Percentiles rank a stretch among this genome's conserved stretches.
phyloP scores from a whole-genome alignment of 2,329 filamentous ascomycete species.

The Lasiodiplodia gonubiensis region DNA sequence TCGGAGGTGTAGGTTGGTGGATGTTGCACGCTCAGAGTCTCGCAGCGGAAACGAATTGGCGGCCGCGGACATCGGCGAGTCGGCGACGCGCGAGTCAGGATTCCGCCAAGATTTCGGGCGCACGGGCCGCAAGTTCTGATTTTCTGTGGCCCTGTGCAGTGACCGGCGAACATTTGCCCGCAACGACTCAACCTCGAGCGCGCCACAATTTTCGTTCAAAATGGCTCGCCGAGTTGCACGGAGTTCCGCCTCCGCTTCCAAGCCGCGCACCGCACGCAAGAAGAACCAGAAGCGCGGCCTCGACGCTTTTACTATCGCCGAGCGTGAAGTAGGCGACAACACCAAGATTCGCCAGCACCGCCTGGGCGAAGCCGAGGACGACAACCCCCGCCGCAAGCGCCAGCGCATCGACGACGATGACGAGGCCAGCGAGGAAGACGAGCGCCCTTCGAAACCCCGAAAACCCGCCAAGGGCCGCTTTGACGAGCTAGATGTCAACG shows the following conservation, averaged over 20 bases:
- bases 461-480: constrained; percentile 36
- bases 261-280: constrained; percentile 42
- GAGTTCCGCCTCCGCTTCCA: constrained; percentile 40
- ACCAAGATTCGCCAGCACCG: constrained; percentile 62
- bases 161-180: neutral
- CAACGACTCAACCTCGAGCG: neutral
- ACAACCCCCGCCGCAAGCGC: constrained; percentile 48
- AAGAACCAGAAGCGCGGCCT: constrained; percentile 61
- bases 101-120: constrained; percentile 5
- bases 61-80: constrained; percentile 19
- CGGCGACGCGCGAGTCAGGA: constrained; percentile 8
- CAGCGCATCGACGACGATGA: constrained; percentile 56
- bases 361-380: constrained; percentile 60
- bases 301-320: constrained; percentile 70
- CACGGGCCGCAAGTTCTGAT: constrained; percentile 22
- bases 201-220: constrained; percentile 29
- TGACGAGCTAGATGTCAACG: constrained; percentile 63
- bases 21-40: neutral
- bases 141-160: constrained; percentile 7
- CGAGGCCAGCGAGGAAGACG: constrained; percentile 51
- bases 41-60: constrained; percentile 2
- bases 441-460: constrained; percentile 38
- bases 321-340: constrained; percentile 59
- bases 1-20: neutral
- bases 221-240: constrained; percentile 56